Evolutionary conservation across 2,329 filamentous ascomycete genomes (phyloP).

Genomic region (Talaromyces albobiverticillius): DNA sequence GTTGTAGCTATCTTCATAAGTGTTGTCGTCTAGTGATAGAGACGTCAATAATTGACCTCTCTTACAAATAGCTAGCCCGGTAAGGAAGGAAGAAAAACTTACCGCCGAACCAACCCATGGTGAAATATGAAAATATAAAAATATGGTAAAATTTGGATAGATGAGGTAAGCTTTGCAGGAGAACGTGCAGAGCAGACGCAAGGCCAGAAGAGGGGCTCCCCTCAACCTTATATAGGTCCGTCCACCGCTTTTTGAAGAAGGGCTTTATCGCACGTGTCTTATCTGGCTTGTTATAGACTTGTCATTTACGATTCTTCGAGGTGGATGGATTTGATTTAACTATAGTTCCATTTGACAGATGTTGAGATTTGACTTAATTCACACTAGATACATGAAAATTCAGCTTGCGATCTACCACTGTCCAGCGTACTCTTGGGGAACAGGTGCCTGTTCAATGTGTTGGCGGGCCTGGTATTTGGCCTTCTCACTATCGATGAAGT

Average conservation of each 20-base stretch:
- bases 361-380: too few species aligned
- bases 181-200: background rate
- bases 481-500: conserved; percentile 57
- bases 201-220: background rate
- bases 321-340: too few species aligned
- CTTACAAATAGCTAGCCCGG: too few species aligned
- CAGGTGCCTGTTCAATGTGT: conserved; percentile 33
- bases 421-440: background rate
- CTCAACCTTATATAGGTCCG: background rate
- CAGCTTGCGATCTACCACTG: too few species aligned
- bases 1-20: conserved; percentile 23
- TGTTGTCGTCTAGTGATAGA: conserved; percentile 8
- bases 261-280: conserved; percentile 2
- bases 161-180: background rate
- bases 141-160: too few species aligned
- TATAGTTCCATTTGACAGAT: too few species aligned
- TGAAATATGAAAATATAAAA: conserved; percentile 14
- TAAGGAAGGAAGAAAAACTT: conserved; percentile 31
- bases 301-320: too few species aligned
- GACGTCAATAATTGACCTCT: too few species aligned
- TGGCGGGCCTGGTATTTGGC: conserved; percentile 58
- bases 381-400: too few species aligned
- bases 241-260: background rate
- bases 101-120: conserved; percentile 25
- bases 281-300: background rate